phyloP scores from a whole-genome alignment of 345 rosid genomes.

The Draba incana region DNA sequence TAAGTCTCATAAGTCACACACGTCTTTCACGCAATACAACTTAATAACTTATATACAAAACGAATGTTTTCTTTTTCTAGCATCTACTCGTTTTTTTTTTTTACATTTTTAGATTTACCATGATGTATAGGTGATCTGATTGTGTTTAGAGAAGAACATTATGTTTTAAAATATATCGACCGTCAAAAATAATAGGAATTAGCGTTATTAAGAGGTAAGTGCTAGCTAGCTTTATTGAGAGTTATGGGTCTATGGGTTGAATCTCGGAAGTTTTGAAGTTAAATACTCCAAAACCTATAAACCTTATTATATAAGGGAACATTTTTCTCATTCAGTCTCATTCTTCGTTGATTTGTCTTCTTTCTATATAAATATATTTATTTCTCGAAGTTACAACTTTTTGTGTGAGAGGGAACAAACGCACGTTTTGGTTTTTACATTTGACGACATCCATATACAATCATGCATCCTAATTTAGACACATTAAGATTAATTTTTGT shows the following conservation, averaged over 20 bases:
- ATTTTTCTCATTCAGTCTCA: neutral
- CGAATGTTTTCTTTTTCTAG: constrained; percentile 31
- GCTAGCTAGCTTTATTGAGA: neutral
- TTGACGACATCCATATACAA: constrained; percentile 14
- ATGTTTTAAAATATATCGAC: no score
- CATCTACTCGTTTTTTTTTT: neutral
- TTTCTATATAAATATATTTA: no score
- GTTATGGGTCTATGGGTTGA: constrained; percentile 16
- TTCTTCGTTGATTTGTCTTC: constrained; percentile 17
- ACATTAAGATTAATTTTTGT: neutral
- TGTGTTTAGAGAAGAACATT: neutral
- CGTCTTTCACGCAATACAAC: constrained; percentile 23
- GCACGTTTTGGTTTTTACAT: constrained; percentile 31
- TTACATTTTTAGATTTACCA: neutral
- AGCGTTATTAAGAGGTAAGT: neutral
- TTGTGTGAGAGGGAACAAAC: constrained; percentile 38
- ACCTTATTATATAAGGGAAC: neutral
- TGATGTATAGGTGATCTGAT: neutral
- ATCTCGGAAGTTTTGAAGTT: constrained; percentile 4
- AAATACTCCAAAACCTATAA: constrained; percentile 8
- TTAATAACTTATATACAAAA: neutral
- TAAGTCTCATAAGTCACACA: constrained; percentile 47
- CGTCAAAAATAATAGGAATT: neutral
- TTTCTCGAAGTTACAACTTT: constrained; percentile 27
- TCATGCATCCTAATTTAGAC: constrained; percentile 20